These are phyloP conservation scores for Periconia macrospinosa DNA, from an alignment of 2,329 filamentous ascomycete species.

Conservation along the genomic window DNA sequence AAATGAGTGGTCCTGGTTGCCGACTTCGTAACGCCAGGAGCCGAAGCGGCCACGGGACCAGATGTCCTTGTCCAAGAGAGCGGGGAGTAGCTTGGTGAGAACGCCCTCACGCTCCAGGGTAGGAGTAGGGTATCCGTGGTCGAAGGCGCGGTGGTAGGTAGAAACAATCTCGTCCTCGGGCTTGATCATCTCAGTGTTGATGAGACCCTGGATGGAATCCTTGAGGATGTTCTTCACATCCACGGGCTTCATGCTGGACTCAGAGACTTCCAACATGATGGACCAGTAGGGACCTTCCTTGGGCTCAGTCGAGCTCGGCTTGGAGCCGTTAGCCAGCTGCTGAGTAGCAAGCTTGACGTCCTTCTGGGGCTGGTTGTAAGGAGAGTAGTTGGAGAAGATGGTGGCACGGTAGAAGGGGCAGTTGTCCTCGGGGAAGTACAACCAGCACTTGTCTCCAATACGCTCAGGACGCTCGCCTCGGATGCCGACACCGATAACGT, in stretches of 20 bases:
- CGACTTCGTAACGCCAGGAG: conserved; percentile 96
- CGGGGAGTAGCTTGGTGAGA: conserved; percentile 87
- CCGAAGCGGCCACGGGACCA: conserved; percentile 96
- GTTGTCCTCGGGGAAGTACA: conserved; percentile 99
- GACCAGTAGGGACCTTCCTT: conserved; percentile 98
- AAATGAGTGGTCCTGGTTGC: conserved; percentile 97
- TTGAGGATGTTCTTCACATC: conserved; percentile 80
- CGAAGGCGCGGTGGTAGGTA: conserved; percentile 96
- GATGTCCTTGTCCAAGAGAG: conserved; percentile 88
- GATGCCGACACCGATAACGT: conserved; percentile 95
- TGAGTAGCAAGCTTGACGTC: conserved; percentile 84
- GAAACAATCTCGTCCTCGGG: conserved; percentile 92
- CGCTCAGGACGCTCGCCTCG: conserved; percentile 88
- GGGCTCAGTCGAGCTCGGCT: conserved; percentile 70
- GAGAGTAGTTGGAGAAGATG: conserved; percentile 99
- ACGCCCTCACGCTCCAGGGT: conserved; percentile 93
- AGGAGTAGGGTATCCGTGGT: conserved; percentile 97
- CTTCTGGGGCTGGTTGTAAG: conserved; percentile 89
- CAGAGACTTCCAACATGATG: conserved; percentile 98
- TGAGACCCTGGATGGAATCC: conserved; percentile 91
- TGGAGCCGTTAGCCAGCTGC: conserved; percentile 82
- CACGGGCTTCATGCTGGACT: conserved; percentile 94
- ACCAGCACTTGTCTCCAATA: conserved; percentile 99
- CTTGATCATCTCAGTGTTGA: conserved; percentile 97
- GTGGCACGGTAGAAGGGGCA: conserved; percentile 99